Percentiles rank a stretch among this genome's conserved stretches.
Conservation (phyloP, 768 basidiomycete species). For the Leucocoprinus leucothites region DNA sequence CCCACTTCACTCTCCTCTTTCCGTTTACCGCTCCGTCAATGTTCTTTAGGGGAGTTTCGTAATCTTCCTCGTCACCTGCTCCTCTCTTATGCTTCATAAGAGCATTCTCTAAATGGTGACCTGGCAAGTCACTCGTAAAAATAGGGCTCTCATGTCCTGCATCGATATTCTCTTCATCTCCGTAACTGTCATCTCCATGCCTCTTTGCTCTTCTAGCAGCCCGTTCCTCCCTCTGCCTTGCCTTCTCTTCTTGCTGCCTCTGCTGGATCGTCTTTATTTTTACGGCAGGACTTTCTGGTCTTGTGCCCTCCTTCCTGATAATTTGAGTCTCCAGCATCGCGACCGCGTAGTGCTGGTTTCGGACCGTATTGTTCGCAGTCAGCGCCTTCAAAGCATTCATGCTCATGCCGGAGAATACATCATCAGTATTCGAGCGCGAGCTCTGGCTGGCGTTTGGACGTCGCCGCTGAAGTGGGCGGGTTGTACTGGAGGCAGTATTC, state of each 20-base stretch:
- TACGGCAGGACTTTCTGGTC: slow-evolving; percentile 79
- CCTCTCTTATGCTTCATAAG: slow-evolving; percentile 49
- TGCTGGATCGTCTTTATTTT: slow-evolving; percentile 68
- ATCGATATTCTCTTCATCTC: slow-evolving; percentile 25
- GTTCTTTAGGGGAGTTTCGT: slow-evolving; percentile 59
- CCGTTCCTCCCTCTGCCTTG: slow-evolving; percentile 49
- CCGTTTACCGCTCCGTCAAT: slow-evolving; percentile 30
- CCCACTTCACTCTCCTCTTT: slow-evolving; percentile 74
- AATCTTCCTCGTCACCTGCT: slow-evolving; percentile 81
- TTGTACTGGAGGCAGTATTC: slow-evolving; percentile 12
- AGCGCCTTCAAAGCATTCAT: slow-evolving; percentile 65
- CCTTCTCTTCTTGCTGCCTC: slow-evolving; percentile 63
- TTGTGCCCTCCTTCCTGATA: slow-evolving; percentile 60
- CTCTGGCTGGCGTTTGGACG: slow-evolving; percentile 36
- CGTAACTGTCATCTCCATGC: slow-evolving; percentile 29
- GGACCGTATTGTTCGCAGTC: slow-evolving; percentile 68
- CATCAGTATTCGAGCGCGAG: slow-evolving; percentile 28
- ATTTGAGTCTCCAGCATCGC: slow-evolving; percentile 68
- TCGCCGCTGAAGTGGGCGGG: slow-evolving; percentile 28
- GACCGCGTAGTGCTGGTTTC: slow-evolving; percentile 65
- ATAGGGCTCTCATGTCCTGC: slow-evolving; percentile 16
- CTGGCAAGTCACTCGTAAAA: neutral
- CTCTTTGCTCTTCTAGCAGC: slow-evolving; percentile 58
- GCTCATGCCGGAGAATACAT: slow-evolving; percentile 62
- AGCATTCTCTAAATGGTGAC: neutral